Evolutionary conservation across 176 grass and related monocot species (phyloP), one percentile per base, ranked within the genome.

Genomic region (Elaeis guineensis): DNA sequence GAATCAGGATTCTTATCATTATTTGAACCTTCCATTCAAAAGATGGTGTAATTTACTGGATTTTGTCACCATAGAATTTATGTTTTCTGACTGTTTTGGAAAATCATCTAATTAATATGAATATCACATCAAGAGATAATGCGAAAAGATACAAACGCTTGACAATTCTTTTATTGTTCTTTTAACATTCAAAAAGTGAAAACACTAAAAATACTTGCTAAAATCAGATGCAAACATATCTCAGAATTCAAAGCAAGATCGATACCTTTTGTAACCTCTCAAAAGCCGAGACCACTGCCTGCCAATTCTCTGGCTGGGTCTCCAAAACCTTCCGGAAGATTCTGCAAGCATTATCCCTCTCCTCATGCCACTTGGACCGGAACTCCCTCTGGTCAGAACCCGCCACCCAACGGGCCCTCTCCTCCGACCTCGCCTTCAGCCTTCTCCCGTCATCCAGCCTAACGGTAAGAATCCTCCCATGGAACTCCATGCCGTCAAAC

Each of bases 191-290:
- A 50, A 21, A 50, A 20, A 64, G 49, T 50, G 7, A 50, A 50
- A 14, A 64, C 35, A 5, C 1, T 23, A 51, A 15, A 67, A 51
- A 48, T 2, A 21, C 18, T 19, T 44, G 35, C 8, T 44, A 44
- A 44, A 14, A 14, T 44, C 35, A 44, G 11, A 44, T 44, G 35
- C 11, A 14, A 44, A 44, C 35, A 14, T 44, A 14, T 44, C 11
- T 14, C 9, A 44, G 9, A 44, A 44, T 44, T 44, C 35, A 12
- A 44, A 39, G 21, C 25, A 58, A 70, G 23, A 20, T 73, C 22
- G 14, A 62, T 78, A 97, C 92, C 87, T 92, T 98, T 16, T 83
- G 78, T 44, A 92, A 92, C 76, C 72, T 87, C 67, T 98, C 84
- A 57, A 98, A 98, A 4, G 93, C 84, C 1, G 84, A 89, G 70